A percentile compares a stretch with the other conserved stretches of the same genome.
These are phyloP conservation scores for Phytophthora sp. DNA, from an alignment of 352 stramenopile genomes.

Conservation along the genomic window DNA sequence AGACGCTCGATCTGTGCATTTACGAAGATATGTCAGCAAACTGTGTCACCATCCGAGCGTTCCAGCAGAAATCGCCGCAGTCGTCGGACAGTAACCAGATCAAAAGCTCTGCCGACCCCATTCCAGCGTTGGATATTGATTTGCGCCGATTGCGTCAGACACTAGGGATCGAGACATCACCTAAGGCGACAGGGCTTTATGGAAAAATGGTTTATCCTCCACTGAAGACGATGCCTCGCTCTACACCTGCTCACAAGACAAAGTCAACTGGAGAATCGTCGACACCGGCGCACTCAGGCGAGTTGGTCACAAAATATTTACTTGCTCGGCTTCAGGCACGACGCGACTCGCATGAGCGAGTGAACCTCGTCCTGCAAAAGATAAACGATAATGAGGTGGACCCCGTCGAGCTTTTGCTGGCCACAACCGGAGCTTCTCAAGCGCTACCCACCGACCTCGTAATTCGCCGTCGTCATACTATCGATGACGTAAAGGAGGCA, in stretches of 20 bases:
- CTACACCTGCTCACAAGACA: conserved; percentile 7
- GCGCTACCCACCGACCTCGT: conserved; percentile 55
- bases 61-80: conserved; percentile 50
- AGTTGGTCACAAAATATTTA: conserved; percentile 72
- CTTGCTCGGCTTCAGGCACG: conserved; percentile 73
- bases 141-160: conserved; percentile 52
- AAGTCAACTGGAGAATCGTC: conserved; percentile 9
- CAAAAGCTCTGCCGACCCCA: conserved; percentile 36
- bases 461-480: conserved; percentile 76
- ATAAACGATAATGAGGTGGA: conserved; percentile 73
- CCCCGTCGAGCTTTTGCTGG: conserved; percentile 49
- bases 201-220: conserved; percentile 29
- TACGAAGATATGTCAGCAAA: conserved; percentile 77
- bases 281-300: conserved; percentile 35
- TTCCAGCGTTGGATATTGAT: conserved; percentile 65
- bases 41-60: conserved; percentile 70
- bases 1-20: conserved; percentile 86
- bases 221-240: conserved; percentile 3
- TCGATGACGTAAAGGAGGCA: conserved; percentile 78
- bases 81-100: conserved; percentile 8
- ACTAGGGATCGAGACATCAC: conserved; percentile 33
- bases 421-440: conserved; percentile 9
- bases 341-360: conserved; percentile 45
- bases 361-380: conserved; percentile 71
- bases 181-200: conserved; percentile 19